phyloP scores from a whole-genome alignment of 768 basidiomycete species.

The Mycena haematopus region DNA sequence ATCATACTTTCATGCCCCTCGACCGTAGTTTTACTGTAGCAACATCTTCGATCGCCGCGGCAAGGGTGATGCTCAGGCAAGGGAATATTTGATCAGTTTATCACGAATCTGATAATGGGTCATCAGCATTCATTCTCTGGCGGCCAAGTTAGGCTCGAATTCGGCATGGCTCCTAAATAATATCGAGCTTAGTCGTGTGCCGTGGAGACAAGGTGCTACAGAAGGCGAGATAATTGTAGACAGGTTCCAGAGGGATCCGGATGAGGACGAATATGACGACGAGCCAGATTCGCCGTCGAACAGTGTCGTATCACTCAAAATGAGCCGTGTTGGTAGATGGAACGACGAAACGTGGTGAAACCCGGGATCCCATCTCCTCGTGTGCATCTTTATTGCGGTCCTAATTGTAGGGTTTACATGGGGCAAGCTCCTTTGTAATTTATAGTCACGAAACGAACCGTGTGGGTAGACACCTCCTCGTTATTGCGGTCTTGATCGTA shows the following conservation, averaged over 20 bases:
- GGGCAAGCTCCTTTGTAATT: conserved; percentile 10
- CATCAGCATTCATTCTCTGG: conserved; percentile 51
- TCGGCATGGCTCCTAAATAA: conserved; percentile 52
- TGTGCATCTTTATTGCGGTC: background rate
- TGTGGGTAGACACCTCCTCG: background rate
- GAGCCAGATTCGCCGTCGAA: conserved; percentile 11
- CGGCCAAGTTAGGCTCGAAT: conserved; percentile 47
- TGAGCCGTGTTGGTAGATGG: conserved; percentile 25
- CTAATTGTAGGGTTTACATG: conserved; percentile 10
- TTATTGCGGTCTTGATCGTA: background rate
- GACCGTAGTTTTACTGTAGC: conserved; percentile 30
- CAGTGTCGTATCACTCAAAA: conserved; percentile 25
- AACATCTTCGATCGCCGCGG: conserved; percentile 40
- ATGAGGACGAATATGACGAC: conserved; percentile 12
- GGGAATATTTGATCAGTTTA: too few relatives aligned
- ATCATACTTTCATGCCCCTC: background rate
- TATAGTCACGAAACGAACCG: conserved; percentile 17
- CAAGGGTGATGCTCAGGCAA: conserved; percentile 47
- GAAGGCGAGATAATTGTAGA: conserved; percentile 49
- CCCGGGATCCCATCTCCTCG: too few relatives aligned
- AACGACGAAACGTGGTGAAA: conserved; percentile 27
- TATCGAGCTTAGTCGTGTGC: conserved; percentile 51
- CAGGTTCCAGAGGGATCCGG: conserved; percentile 1
- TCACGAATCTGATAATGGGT: too few relatives aligned
- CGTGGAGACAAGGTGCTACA: conserved; percentile 42